Conservation (phyloP, 352 stramenopile genomes). For the Blastocystis hominis region DNA sequence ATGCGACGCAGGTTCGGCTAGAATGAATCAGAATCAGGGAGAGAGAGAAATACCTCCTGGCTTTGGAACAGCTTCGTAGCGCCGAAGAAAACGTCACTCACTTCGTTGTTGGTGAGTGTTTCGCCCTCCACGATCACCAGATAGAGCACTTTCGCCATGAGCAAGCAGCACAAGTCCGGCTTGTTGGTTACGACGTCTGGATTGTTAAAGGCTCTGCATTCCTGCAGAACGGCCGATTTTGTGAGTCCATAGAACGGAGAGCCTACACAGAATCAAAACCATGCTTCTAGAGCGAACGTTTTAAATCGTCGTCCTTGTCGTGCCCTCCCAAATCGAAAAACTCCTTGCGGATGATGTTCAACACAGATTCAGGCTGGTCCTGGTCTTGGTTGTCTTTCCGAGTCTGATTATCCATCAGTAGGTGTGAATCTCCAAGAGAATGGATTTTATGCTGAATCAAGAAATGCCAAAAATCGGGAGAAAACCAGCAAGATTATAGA, state of each 20-base stretch:
- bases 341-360: slow-evolving; percentile 55
- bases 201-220: slow-evolving; percentile 96
- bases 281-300: neutral
- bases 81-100: slow-evolving; percentile 94
- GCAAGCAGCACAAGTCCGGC: slow-evolving; percentile 90
- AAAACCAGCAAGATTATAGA: too few species aligned
- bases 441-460: neutral
- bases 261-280: slow-evolving; percentile 61
- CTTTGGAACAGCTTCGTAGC: slow-evolving; percentile 99
- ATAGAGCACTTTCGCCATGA: slow-evolving; percentile 97
- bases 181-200: slow-evolving; percentile 86
- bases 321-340: slow-evolving; percentile 56
- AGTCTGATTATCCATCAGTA: neutral
- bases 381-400: neutral
- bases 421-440: neutral
- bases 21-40: neutral
- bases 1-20: slow-evolving; percentile 83
- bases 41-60: slow-evolving; percentile 72
- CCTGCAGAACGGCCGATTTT: slow-evolving; percentile 88
- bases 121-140: slow-evolving; percentile 87
- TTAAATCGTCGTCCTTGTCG: slow-evolving; percentile 55
- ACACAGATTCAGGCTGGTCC: slow-evolving; percentile 48
- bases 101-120: slow-evolving; percentile 84
- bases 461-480: neutral
- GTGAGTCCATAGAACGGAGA: slow-evolving; percentile 84